These are phyloP conservation scores for Collybia sordida DNA, from an alignment of 768 basidiomycete genomes.

Conservation along the genomic window DNA sequence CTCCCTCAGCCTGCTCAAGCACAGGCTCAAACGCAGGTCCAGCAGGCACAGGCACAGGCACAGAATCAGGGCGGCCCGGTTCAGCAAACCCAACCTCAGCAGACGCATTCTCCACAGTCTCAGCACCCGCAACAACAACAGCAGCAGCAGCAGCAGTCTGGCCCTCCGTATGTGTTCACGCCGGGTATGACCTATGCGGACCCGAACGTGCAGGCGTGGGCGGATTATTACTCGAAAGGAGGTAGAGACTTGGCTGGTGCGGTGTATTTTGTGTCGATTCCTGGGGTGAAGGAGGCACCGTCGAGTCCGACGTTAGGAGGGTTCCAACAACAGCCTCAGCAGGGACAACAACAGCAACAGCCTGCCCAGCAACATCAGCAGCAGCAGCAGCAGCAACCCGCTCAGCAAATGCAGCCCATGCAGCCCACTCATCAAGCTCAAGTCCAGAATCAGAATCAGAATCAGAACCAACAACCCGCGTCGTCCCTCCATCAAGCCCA, in stretches of 20 bases:
- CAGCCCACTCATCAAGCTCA: background rate
- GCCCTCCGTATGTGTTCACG: constrained; percentile 60
- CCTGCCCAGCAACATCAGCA: constrained; percentile 14
- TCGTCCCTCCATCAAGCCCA: no score
- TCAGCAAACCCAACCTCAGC: constrained; percentile 13
- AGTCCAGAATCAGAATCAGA: constrained; percentile 5
- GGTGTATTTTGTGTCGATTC: constrained; percentile 80
- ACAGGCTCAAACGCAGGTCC: constrained; percentile 1
- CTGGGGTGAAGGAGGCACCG: constrained; percentile 59
- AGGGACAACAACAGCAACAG: background rate
- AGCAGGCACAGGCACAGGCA: constrained; percentile 18
- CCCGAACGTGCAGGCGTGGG: constrained; percentile 85
- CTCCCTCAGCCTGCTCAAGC: constrained; percentile 8
- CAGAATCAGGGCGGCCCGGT: constrained; percentile 17
- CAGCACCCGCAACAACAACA: constrained; percentile 21
- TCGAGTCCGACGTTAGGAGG: background rate
- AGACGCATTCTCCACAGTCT: constrained; percentile 19
- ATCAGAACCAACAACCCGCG: no score
- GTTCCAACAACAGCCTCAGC: background rate
- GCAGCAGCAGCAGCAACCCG: constrained; percentile 18
- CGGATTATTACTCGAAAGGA: constrained; percentile 80
- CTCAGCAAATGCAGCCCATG: constrained; percentile 12
- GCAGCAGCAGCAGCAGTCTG: constrained; percentile 30
- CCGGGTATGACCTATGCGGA: constrained; percentile 70
- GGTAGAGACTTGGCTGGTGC: constrained; percentile 72